phyloP scores from a whole-genome alignment of 352 stramenopile genomes.

The Phytophthora capsici region DNA sequence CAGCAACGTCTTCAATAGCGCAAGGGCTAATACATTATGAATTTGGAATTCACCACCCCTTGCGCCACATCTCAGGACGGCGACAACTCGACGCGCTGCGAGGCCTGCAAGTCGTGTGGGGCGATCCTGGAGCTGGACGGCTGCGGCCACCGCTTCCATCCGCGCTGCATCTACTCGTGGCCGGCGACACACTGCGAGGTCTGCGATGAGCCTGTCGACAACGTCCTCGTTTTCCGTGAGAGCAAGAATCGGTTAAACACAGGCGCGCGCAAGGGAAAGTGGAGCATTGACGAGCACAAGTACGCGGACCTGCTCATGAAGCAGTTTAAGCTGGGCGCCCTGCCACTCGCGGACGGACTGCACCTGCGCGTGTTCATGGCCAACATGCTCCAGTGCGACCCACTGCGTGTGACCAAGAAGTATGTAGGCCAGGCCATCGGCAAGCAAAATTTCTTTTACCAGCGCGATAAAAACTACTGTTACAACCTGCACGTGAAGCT shows the following conservation, averaged over 20 bases:
- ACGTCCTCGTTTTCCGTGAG: slow-evolving; percentile 60
- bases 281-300: slow-evolving; percentile 76
- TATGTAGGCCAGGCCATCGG: slow-evolving; percentile 75
- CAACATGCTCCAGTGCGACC: slow-evolving; percentile 80
- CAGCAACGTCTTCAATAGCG: no score
- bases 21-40: no score
- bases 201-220: slow-evolving; percentile 50
- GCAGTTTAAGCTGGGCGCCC: slow-evolving; percentile 74
- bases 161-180: slow-evolving; percentile 78
- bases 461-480: slow-evolving; percentile 64
- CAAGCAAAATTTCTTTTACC: slow-evolving; percentile 83
- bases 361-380: slow-evolving; percentile 79
- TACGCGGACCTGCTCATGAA: slow-evolving; percentile 87
- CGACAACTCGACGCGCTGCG: slow-evolving; percentile 68
- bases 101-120: slow-evolving; percentile 75
- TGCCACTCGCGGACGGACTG: slow-evolving; percentile 72
- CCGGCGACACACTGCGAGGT: slow-evolving; percentile 68
- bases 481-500: slow-evolving; percentile 84
- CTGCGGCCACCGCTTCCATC: slow-evolving; percentile 82
- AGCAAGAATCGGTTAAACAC: slow-evolving; percentile 49
- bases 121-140: slow-evolving; percentile 69
- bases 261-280: slow-evolving; percentile 77
- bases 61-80: not conserved
- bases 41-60: not conserved
- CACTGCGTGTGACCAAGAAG: slow-evolving; percentile 85